Percentiles rank a stretch among this genome's conserved stretches.
Evolutionary conservation across 2,329 filamentous ascomycete genomes (phyloP).

Genomic region (Fusarium sp.): DNA sequence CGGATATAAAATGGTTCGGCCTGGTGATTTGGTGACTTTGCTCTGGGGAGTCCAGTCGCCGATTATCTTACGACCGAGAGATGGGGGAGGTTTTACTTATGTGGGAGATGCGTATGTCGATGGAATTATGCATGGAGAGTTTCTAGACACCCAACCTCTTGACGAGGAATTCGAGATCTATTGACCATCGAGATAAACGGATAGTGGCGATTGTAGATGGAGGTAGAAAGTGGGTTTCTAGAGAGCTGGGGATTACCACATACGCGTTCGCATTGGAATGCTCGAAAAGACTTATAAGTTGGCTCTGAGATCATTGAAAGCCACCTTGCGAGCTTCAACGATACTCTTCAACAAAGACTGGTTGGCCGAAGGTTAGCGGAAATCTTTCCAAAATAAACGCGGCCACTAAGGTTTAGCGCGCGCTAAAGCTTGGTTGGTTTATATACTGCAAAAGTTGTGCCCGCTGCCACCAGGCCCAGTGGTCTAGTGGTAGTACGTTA

Average conservation of each 20-base stretch:
- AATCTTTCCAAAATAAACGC: not conserved
- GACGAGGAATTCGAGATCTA: not conserved
- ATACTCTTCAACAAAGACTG: too few species aligned
- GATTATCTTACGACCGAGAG: not conserved
- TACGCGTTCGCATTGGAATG: not conserved
- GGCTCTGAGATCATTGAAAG: not conserved
- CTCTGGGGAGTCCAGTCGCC: not conserved
- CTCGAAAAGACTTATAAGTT: not conserved
- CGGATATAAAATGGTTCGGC: not conserved
- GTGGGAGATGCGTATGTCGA: conserved; percentile 15
- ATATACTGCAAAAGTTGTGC: not conserved
- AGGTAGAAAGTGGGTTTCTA: not conserved
- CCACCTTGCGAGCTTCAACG: too few species aligned
- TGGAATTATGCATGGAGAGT: conserved; percentile 15
- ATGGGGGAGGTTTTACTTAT: not conserved
- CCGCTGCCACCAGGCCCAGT: not conserved
- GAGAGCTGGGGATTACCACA: not conserved
- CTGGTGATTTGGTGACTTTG: conserved; percentile 4
- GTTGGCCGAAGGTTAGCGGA: not conserved
- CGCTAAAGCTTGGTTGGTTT: not conserved
- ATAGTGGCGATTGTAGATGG: not conserved
- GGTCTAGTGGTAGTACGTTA: not conserved
- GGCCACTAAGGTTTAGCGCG: not conserved
- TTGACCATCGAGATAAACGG: not conserved
- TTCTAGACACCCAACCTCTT: not conserved